Evolutionary conservation across 2,329 filamentous ascomycete genomes (phyloP).

Genomic region (Ophiostoma pallidulum): DNA sequence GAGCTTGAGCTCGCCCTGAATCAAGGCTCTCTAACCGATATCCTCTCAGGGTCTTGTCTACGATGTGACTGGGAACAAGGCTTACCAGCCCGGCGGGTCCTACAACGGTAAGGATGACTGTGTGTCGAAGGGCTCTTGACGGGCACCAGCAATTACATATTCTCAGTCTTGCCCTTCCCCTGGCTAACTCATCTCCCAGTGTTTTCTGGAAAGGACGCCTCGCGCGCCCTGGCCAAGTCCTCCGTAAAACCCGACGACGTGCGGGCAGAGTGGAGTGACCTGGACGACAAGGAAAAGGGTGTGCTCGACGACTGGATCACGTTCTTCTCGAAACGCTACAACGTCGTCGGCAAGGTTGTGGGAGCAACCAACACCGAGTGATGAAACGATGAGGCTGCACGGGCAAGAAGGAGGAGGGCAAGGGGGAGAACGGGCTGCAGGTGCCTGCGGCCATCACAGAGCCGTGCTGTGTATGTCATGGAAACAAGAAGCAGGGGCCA

Average conservation of each 20-base stretch:
- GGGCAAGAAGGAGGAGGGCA: neutral
- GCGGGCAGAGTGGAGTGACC: constrained; percentile 68
- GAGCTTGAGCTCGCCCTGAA: neutral
- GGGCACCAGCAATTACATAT: too few species aligned
- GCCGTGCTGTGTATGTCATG: too few species aligned
- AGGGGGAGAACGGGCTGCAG: too few species aligned
- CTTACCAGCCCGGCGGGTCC: constrained; percentile 71
- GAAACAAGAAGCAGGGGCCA: too few species aligned
- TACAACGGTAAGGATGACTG: constrained; percentile 65
- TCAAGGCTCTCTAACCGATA: neutral
- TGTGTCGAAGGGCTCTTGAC: too few species aligned
- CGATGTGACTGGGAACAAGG: constrained; percentile 82
- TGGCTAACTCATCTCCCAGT: constrained; percentile 42
- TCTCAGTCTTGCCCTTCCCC: neutral
- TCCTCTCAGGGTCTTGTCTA: constrained; percentile 71
- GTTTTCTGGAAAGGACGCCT: constrained; percentile 92
- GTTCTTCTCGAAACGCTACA: constrained; percentile 96
- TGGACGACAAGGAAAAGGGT: constrained; percentile 76
- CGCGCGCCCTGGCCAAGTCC: constrained; percentile 78
- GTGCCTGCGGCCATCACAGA: too few species aligned
- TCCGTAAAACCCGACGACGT: constrained; percentile 83
- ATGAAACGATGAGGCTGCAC: neutral
- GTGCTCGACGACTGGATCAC: constrained; percentile 87
- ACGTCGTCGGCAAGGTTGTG: constrained; percentile 63
- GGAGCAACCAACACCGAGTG: constrained; percentile 49